Percentiles rank a stretch among this genome's conserved stretches.
phyloP scores from a whole-genome alignment of 1,139 yeast genomes.

The Sugiyamaella sp. region DNA sequence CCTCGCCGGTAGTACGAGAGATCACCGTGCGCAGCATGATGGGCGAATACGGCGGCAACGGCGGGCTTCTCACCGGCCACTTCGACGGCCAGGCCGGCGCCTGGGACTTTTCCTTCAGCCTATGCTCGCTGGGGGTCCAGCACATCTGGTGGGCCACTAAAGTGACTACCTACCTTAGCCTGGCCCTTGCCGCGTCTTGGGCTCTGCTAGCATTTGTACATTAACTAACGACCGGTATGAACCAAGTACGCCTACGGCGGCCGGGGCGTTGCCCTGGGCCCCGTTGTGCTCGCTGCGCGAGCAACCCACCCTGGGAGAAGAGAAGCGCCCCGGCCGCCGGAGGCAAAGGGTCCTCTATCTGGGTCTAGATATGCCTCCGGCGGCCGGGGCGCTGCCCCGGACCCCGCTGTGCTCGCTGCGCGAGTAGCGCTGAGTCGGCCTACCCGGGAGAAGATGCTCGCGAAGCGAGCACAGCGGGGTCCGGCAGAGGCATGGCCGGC shows the following conservation, averaged over 20 bases:
- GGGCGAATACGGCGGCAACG: conserved; percentile 93
- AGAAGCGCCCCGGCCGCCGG: too few relatives aligned
- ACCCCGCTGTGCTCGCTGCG: neutral
- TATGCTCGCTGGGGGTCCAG: conserved; percentile 85
- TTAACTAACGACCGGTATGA: too few relatives aligned
- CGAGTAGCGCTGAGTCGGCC: too few relatives aligned
- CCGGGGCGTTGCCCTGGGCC: neutral
- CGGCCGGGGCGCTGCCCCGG: neutral
- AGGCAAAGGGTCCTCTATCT: too few relatives aligned
- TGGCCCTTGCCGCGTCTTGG: conserved; percentile 2
- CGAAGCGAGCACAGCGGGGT: neutral
- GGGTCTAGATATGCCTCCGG: too few relatives aligned
- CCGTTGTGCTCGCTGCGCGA: neutral
- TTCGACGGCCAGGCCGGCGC: conserved; percentile 46
- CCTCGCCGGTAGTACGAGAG: conserved; percentile 55
- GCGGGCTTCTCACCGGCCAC: conserved; percentile 80
- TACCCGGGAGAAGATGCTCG: neutral
- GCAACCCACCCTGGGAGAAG: too few relatives aligned
- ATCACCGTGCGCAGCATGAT: conserved; percentile 89
- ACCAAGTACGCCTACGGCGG: neutral
- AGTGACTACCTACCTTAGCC: conserved; percentile 41
- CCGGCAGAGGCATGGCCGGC: too few relatives aligned
- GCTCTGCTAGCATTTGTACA: conserved; percentile 12
- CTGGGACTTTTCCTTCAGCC: conserved; percentile 70
- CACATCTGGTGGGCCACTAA: conserved; percentile 96